These are phyloP conservation scores for Zymoseptoria brevis DNA, from an alignment of 2,329 filamentous ascomycete genomes.

Conservation along the genomic window DNA sequence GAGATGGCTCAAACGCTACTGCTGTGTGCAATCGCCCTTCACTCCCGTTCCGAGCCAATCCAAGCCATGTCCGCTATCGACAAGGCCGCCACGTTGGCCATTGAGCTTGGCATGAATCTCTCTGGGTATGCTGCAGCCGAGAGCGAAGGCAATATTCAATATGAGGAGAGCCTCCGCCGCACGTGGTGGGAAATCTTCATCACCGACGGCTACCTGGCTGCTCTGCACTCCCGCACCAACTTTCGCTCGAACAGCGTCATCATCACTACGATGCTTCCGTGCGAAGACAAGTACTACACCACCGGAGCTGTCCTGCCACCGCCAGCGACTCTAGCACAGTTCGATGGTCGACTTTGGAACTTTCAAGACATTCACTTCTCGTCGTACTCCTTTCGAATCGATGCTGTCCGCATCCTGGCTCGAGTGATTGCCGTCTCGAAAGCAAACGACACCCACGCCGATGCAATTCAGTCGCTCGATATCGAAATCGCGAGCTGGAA, in stretches of 20 bases:
- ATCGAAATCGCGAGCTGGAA: conserved; percentile 65
- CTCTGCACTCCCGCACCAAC: conserved; percentile 64
- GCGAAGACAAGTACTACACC: conserved; percentile 67
- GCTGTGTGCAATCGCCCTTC: conserved; percentile 67
- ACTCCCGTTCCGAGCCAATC: conserved; percentile 65
- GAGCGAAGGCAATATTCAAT: conserved; percentile 55
- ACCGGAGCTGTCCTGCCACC: conserved; percentile 41
- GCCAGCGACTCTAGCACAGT: conserved; percentile 55
- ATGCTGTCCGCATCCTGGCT: conserved; percentile 70
- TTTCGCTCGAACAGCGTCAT: conserved; percentile 61
- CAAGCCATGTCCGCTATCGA: conserved; percentile 60
- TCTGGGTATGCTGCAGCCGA: conserved; percentile 57
- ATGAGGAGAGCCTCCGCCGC: conserved; percentile 76
- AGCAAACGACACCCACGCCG: conserved; percentile 26
- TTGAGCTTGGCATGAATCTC: conserved; percentile 69
- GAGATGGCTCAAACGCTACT: conserved; percentile 70
- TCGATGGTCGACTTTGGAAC: conserved; percentile 69
- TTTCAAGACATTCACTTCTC: conserved; percentile 66
- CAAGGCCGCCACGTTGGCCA: conserved; percentile 61
- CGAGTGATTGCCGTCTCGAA: conserved; percentile 53
- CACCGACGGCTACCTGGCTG: conserved; percentile 77
- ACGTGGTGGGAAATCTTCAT: conserved; percentile 87
- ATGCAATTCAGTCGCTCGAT: conserved; percentile 50
- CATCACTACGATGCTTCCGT: conserved; percentile 66
- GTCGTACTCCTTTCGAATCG: conserved; percentile 77